These are phyloP conservation scores for Meyerozyma smithsonii DNA, from an alignment of 1,139 yeast species.

Conservation along the genomic window DNA sequence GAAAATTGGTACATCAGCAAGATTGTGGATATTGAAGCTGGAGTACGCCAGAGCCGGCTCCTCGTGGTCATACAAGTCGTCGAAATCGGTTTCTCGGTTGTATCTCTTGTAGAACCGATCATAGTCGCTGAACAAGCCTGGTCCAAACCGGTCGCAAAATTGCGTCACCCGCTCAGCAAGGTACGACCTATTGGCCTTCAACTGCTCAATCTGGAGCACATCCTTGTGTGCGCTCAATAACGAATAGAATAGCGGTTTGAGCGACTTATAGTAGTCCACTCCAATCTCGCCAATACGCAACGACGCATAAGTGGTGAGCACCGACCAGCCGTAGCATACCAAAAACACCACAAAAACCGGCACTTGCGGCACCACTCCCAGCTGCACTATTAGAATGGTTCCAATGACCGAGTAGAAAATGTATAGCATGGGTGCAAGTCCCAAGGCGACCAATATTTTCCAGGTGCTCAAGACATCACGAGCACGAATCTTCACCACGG, in stretches of 20 bases:
- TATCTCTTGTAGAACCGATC: slow-evolving; percentile 28
- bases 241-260: slow-evolving; percentile 35
- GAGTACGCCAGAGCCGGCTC: slow-evolving; percentile 8
- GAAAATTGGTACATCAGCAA: slow-evolving; percentile 32
- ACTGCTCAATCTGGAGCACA: slow-evolving; percentile 37
- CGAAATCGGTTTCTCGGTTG: slow-evolving; percentile 14
- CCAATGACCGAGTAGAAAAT: slow-evolving; percentile 39
- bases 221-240: slow-evolving; percentile 39
- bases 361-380: slow-evolving; percentile 12
- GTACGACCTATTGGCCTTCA: slow-evolving; percentile 51
- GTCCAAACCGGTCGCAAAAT: slow-evolving; percentile 69
- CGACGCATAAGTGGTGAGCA: slow-evolving; percentile 40
- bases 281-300: slow-evolving; percentile 41
- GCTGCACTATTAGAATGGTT: slow-evolving; percentile 24
- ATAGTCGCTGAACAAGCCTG: slow-evolving; percentile 69
- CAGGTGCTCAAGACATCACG: slow-evolving; percentile 44
- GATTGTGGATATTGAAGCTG: slow-evolving; percentile 17
- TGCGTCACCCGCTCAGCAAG: slow-evolving; percentile 60
- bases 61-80: slow-evolving; percentile 5
- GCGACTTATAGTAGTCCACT: slow-evolving; percentile 36
- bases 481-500: slow-evolving; percentile 42
- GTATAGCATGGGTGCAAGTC: slow-evolving; percentile 39
- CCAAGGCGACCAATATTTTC: slow-evolving; percentile 44
- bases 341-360: slow-evolving; percentile 20
- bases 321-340: slow-evolving; percentile 34